These are phyloP conservation scores for Pythium phragmitis DNA, from an alignment of 352 stramenopile species.

Conservation along the genomic window DNA sequence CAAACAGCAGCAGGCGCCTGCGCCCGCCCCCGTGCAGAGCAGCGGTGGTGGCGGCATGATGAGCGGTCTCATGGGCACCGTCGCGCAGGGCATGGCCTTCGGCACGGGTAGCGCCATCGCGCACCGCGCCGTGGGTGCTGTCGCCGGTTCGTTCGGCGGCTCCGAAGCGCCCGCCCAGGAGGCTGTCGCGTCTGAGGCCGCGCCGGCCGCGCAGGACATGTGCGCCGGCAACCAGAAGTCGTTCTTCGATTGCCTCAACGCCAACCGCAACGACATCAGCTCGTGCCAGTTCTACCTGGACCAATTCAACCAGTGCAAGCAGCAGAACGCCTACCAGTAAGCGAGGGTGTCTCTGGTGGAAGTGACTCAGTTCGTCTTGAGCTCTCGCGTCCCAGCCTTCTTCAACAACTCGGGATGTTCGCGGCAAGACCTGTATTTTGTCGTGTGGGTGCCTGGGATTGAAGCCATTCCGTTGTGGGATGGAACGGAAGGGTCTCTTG, in stretches of 20 bases:
- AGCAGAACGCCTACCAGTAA: conserved; percentile 70
- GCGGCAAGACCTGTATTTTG: neutral
- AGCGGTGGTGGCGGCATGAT: conserved; percentile 88
- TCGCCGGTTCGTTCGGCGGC: conserved; percentile 66
- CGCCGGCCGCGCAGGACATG: conserved; percentile 43
- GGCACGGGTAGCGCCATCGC: conserved; percentile 96
- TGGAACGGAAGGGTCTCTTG: neutral
- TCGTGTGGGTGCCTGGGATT: neutral
- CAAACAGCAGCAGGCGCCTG: conserved; percentile 43
- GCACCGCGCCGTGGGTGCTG: conserved; percentile 88
- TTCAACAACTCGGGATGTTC: neutral
- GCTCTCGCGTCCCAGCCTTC: no score
- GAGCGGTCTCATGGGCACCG: conserved; percentile 93
- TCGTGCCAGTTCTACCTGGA: conserved; percentile 89
- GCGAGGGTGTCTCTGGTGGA: neutral
- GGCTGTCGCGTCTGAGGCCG: conserved; percentile 29
- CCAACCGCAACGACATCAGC: conserved; percentile 85
- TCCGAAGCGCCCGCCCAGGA: conserved; percentile 43
- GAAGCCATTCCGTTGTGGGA: neutral
- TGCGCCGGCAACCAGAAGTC: conserved; percentile 77
- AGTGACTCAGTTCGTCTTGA: no score
- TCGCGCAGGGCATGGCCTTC: conserved; percentile 98
- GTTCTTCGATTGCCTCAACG: conserved; percentile 85
- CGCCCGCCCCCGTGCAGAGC: conserved; percentile 40
- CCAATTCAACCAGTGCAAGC: conserved; percentile 87